Evolutionary conservation across 306 rosid genomes (phyloP), one percentile per base, ranked within the genome.

Genomic region (Cucurbita ficifolia): DNA sequence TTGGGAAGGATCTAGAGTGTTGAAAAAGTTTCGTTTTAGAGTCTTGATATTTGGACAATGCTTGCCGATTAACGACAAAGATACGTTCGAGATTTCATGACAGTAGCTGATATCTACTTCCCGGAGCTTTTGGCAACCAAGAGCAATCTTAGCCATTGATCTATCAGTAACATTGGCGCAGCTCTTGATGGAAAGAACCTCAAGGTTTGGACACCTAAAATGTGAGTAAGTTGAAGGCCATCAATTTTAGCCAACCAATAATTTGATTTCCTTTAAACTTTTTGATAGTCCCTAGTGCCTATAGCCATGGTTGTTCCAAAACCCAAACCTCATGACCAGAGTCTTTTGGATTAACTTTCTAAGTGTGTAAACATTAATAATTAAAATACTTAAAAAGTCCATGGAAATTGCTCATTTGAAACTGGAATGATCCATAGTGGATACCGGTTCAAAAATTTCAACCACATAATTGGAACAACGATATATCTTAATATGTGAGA

Each of bases 101-200:
- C 93, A 86, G 55, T 84, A 84, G 83, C 93, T 88, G 73, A 88
- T 73, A 73, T 88, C 93, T 18, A 88, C 62, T 70, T 86, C 88
- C 78, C 76, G 77, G 42, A 88, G 81, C 80, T 77, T 76, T 72
- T 78, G 60, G 74, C 88, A 88, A 53, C 74, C 81, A 42, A 70
- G 59, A 35, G 90, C 90, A 72, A 88, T 70, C 24, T 64, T 72
- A 24, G 81, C 76, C 81, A 94, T 89, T 17, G 96, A 85, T 70
- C 60, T 79, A 80, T 89, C 95, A 29, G 96, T 94, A 70, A 84
- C 89, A 79, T 77, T 85, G 46, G 90, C 87, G 79, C 95, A 86
- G 83, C 90, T 86, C 84, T 83, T 87, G 86, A 90, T 83, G 13
- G 89, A 79, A 77, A 90, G 85, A 83, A 90, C 84, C 87, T 90